Base-by-base conservation (phyloP, 768 basidiomycete genomes). In the Boletus vinaceobasis region DNA sequence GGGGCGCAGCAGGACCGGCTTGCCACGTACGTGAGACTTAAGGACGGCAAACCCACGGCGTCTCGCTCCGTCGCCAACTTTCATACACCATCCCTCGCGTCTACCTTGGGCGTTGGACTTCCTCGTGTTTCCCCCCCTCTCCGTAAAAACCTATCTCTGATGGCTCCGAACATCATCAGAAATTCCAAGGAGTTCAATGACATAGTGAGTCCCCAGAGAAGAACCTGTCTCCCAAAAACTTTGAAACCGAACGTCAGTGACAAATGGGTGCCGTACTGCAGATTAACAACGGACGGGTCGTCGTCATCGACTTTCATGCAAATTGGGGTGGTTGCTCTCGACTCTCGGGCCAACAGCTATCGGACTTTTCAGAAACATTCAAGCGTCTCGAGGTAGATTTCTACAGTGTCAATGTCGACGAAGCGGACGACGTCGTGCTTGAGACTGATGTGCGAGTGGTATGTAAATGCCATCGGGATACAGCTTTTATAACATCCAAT, bases 341-440 rank as follows among this genome's bases (percentile, higher is more conserved):
- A 33, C 40, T 53, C 7, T 59, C 49, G 21, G 53, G 53, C 9
- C 60, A 57, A 43, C 52, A 33, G 9, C 52, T 66, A 6, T 55
- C 55, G 0, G 59, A 65, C 5, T 46, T 67, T 32, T 55, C 63
- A 5, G 65, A 70, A 6, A 40, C 63, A 11, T 59, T 60, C 6
- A 65, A 69, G 21, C 65, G 60, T 49, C 56, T 69, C 3, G 72
- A 65, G 13, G 65, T 87, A 51, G 75, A 77, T 17, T 86, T 88
- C 68, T 87, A 85, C 77, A 88, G 87, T 66, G 83, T 90, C 52
- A 82, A 93, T 58, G 80, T 89, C 31, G 90, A 93, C 60, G 74
- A 73, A 36, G 79, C 79, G 49, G 55, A 64, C 5, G 75, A 78
- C 0, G 80, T 88, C 47, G 65, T 80, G 1, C 69, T 80, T 54